Evolutionary conservation across 805 yeast species (phyloP).

Genomic region (Saccharomycopsis microspora): DNA sequence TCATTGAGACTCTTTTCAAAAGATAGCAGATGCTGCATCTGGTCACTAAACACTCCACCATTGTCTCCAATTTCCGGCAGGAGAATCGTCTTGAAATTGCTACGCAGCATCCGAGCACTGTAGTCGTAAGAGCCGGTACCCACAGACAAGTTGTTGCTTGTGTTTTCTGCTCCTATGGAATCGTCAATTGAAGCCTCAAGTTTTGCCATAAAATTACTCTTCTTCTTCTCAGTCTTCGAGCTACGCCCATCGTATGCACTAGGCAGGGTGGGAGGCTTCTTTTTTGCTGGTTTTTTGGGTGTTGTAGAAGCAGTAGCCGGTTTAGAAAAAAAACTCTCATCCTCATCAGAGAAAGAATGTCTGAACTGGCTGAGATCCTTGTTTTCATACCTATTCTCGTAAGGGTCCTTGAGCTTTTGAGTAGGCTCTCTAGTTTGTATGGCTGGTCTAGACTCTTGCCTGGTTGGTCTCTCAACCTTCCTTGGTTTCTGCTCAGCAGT

Average conservation of each 20-base stretch:
- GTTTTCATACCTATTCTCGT: background rate
- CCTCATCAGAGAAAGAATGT: too few species aligned
- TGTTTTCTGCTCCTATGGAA: conserved; percentile 4
- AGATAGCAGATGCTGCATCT: background rate
- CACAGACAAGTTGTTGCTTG: background rate
- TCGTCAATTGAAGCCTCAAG: conserved; percentile 16
- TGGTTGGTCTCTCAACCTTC: background rate
- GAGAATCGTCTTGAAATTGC: conserved; percentile 6
- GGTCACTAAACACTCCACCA: background rate
- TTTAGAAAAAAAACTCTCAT: background rate
- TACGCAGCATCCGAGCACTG: conserved; percentile 5
- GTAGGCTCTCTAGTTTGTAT: background rate
- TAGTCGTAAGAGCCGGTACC: background rate
- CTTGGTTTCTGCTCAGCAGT: background rate
- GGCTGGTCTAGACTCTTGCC: background rate
- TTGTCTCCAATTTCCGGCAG: background rate
- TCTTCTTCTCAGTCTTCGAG: conserved; percentile 3
- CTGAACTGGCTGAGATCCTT: background rate
- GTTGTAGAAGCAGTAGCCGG: background rate
- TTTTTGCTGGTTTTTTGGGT: background rate
- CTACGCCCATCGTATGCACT: background rate
- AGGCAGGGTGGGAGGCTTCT: conserved; percentile 2
- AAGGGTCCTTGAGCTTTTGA: background rate
- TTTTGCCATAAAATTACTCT: conserved; percentile 14
- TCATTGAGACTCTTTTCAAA: background rate